phyloP scores from a whole-genome alignment of 2,329 filamentous ascomycete genomes.

The Cytospora piceae region DNA sequence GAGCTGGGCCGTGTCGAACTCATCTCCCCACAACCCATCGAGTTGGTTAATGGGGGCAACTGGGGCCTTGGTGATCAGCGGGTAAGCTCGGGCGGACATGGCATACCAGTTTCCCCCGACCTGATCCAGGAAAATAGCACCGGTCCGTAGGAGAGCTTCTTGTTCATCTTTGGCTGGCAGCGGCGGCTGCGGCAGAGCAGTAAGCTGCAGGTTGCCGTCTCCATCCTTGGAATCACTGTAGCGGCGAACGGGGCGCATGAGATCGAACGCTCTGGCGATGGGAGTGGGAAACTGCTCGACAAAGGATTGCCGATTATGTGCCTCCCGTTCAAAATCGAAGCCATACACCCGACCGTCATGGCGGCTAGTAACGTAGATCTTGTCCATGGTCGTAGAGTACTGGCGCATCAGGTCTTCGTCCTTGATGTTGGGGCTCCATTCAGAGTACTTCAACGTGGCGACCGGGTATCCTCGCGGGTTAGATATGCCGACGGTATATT shows the following conservation, averaged over 20 bases:
- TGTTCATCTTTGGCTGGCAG: conserved; percentile 60
- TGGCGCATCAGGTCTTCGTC: conserved; percentile 87
- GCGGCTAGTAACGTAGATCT: conserved; percentile 84
- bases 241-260: conserved; percentile 64
- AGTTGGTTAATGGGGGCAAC: conserved; percentile 48
- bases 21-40: conserved; percentile 48
- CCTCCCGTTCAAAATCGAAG: conserved; percentile 66
- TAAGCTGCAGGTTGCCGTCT: conserved; percentile 72
- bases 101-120: conserved; percentile 94
- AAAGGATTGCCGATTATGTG: conserved; percentile 62
- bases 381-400: conserved; percentile 79
- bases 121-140: conserved; percentile 82
- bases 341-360: conserved; percentile 85
- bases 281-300: conserved; percentile 73
- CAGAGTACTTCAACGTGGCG: conserved; percentile 88
- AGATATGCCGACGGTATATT: conserved; percentile 88
- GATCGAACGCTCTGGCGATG: conserved; percentile 86
- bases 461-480: conserved; percentile 74
- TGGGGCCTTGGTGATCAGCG: conserved; percentile 74
- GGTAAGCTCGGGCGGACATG: conserved; percentile 84
- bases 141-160: conserved; percentile 56
- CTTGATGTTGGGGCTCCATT: conserved; percentile 92
- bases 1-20: conserved; percentile 52
- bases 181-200: conserved; percentile 83
- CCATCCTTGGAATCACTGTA: conserved; percentile 46